Base-by-base conservation (phyloP, 768 basidiomycete genomes). In the Lactarius tabidus region DNA sequence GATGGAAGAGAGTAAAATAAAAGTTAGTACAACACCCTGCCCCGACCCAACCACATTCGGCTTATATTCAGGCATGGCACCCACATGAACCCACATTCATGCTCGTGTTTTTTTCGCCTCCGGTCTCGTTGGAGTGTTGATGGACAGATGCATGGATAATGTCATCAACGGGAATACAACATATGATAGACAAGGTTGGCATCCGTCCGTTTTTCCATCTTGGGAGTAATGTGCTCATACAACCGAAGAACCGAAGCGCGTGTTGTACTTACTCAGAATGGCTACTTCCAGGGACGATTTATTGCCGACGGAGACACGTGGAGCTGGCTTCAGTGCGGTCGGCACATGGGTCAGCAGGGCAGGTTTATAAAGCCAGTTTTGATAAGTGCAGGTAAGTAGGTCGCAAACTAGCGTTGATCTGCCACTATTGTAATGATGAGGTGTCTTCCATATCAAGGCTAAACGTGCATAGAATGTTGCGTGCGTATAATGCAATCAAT, bases 81-180 rank as follows among this genome's bases (percentile, higher is more conserved):
- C 45, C 48, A n/a, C n/a, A n/a, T n/a, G n/a, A 12, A 0, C 5
- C 5, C 17, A 8, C 41, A 5, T 39, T 18, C 7, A 9, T 51
- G 31, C 64, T 17, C n/a, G 57, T 4, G 31, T 20, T 29, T 26
- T 41, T 17, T 61, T 61, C 59, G 64, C 45, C 12, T 51, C 59
- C 29, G 9, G 31, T 48, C 29, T 26, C 33, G 36, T 23, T 57
- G n/a, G 56, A 38, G 33, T 57, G 33, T 29, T 26, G 23, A 12
- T n/a, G 39, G 59, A 57, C 64, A 61, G 59, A 6, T 57, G n/a
- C 20, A 41, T 12, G 59, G 23, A 65, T 12, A 26, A 31, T 14
- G 36, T 23, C 58, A 48, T 59, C 4, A 12, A 2, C 6, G 10
- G 2, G 8, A 12, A n/a, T 6, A 57, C n/a, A 57, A 36, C 15